Evolutionary conservation across 2,329 filamentous ascomycete species (phyloP).

Genomic region (Parasarocladium wereldwijsianum): DNA sequence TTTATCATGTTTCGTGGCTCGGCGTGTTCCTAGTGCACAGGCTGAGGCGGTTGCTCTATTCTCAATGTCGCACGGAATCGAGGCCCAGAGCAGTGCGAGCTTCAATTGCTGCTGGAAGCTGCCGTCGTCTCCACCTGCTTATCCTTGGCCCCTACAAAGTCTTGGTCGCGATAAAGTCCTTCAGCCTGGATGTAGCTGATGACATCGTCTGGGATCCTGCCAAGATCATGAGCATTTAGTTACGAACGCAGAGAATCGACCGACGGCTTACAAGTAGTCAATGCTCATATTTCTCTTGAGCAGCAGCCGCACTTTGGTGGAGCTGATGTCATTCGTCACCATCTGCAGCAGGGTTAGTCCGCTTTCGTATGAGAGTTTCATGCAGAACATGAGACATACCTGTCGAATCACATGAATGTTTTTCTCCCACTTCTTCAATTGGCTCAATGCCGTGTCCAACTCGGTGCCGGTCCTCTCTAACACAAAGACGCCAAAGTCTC

Average conservation of each 20-base stretch:
- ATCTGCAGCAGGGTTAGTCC: conserved; percentile 28
- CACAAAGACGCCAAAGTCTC: conserved; percentile 70
- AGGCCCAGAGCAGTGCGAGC: no score
- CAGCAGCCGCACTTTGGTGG: conserved; percentile 69
- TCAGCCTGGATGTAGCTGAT: conserved; percentile 60
- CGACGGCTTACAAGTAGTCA: conserved; percentile 38
- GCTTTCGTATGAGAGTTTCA: neutral
- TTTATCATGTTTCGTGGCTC: no score
- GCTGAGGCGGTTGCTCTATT: no score
- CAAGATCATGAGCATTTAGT: neutral
- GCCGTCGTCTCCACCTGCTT: conserved; percentile 5
- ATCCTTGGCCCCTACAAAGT: conserved; percentile 1
- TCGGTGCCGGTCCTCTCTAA: conserved; percentile 82
- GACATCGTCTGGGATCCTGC: conserved; percentile 49
- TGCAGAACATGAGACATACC: conserved; percentile 9
- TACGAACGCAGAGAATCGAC: neutral
- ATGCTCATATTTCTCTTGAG: conserved; percentile 70
- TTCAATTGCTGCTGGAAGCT: no score
- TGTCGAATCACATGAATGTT: conserved; percentile 73
- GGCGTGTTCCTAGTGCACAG: no score
- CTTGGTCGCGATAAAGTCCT: conserved; percentile 22
- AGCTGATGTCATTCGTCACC: conserved; percentile 76
- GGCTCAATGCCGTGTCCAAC: conserved; percentile 74
- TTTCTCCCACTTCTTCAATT: conserved; percentile 65
- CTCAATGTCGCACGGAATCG: no score